Percentiles rank a stretch among this genome's conserved stretches.
phyloP scores from a whole-genome alignment of 1,284 basidiomycete species.

The Apiotrichum montevideense region DNA sequence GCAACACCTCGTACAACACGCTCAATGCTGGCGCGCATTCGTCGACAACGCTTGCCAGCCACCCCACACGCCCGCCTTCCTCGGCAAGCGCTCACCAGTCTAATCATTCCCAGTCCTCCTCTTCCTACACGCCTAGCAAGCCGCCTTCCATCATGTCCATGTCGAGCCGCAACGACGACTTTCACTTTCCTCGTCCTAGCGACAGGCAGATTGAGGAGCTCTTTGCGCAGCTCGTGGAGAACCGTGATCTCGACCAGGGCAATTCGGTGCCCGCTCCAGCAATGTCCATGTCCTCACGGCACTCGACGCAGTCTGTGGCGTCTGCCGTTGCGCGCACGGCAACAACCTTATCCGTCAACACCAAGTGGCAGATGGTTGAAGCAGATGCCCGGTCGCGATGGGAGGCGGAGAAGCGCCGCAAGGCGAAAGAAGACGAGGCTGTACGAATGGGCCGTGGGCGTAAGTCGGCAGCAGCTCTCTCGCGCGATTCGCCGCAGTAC shows the following conservation, averaged over 20 bases:
- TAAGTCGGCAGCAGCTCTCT: slow-evolving; percentile 31
- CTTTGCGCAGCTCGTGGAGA: slow-evolving; percentile 67
- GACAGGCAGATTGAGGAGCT: slow-evolving; percentile 68
- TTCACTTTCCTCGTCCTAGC: slow-evolving; percentile 65
- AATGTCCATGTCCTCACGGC: slow-evolving; percentile 28
- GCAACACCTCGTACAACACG: background rate
- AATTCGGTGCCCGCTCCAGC: slow-evolving; percentile 15
- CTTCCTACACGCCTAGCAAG: slow-evolving; percentile 8
- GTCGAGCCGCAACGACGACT: slow-evolving; percentile 48
- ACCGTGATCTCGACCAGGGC: slow-evolving; percentile 54
- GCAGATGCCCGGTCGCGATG: slow-evolving; percentile 65
- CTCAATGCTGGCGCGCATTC: background rate
- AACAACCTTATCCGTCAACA: slow-evolving; percentile 60
- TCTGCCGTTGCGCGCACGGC: slow-evolving; percentile 28
- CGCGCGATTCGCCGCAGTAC: slow-evolving; percentile 69
- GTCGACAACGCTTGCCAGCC: slow-evolving; percentile 1
- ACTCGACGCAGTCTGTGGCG: slow-evolving; percentile 10
- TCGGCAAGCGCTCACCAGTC: slow-evolving; percentile 9
- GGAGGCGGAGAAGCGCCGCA: slow-evolving; percentile 60
- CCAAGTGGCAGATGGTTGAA: slow-evolving; percentile 89
- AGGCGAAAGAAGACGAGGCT: slow-evolving; percentile 56
- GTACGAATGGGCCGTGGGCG: slow-evolving; percentile 50
- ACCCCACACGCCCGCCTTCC: slow-evolving; percentile 10
- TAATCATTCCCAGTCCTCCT: slow-evolving; percentile 1
- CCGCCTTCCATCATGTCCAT: background rate